phyloP scores from a whole-genome alignment of 805 yeast species.

The Kodamaea hsintzibuensis region DNA sequence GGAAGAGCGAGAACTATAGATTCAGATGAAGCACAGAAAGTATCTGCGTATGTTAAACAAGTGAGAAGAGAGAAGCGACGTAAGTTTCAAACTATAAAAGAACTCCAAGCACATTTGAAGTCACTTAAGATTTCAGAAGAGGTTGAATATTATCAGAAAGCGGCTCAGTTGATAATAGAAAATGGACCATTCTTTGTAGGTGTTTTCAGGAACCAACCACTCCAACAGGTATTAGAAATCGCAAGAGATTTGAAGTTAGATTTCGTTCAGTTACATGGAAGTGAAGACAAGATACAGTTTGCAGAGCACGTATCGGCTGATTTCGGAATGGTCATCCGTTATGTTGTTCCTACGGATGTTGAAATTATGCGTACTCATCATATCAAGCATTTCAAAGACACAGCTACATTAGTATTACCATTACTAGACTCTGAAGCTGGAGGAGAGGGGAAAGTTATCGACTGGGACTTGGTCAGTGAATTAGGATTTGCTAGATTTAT shows the following conservation, averaged over 20 bases:
- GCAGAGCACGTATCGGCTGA: constrained; percentile 29
- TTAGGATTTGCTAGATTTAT: constrained; percentile 47
- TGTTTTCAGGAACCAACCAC: constrained; percentile 81
- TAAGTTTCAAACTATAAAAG: constrained; percentile 20
- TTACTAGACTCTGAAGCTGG: constrained; percentile 87
- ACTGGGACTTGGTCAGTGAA: constrained; percentile 56
- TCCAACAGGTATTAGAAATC: constrained; percentile 55
- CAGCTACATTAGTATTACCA: constrained; percentile 50
- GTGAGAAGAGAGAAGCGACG: constrained; percentile 19
- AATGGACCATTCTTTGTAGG: constrained; percentile 80
- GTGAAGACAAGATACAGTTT: constrained; percentile 51
- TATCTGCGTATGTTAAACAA: constrained; percentile 28
- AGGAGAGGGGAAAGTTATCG: constrained; percentile 82
- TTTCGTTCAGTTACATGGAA: constrained; percentile 86
- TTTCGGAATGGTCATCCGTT: constrained; percentile 73
- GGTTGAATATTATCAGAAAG: constrained; percentile 31
- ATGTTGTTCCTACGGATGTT: constrained; percentile 57
- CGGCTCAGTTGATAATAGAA: constrained; percentile 26
- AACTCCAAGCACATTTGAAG: constrained; percentile 17
- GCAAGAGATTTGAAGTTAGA: constrained; percentile 57
- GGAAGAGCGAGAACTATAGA: constrained; percentile 69
- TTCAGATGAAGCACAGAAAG: constrained; percentile 26
- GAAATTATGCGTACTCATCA: constrained; percentile 30
- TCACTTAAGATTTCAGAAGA: constrained; percentile 12
- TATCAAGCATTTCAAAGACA: constrained; percentile 14